These are phyloP conservation scores for Aspergillus coremiiformis DNA, from an alignment of 495 filamentous ascomycete species.

Conservation along the genomic window DNA sequence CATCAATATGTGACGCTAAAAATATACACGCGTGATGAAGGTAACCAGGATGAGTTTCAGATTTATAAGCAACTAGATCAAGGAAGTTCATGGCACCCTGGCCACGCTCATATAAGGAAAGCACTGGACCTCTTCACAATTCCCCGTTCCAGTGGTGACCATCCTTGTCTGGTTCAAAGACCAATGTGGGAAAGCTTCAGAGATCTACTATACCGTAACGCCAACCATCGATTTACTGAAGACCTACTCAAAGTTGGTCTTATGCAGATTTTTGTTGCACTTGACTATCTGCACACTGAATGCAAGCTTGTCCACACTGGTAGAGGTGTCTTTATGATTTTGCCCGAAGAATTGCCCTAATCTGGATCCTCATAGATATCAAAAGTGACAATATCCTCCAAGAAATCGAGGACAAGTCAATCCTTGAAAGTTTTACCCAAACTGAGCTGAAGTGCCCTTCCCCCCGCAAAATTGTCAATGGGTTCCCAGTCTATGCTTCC, in stretches of 20 bases:
- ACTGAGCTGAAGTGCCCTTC: constrained; percentile 28
- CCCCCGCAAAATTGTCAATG: constrained; percentile 29
- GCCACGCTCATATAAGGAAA: constrained; percentile 22
- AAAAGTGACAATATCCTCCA: constrained; percentile 39
- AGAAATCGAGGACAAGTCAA: constrained; percentile 30
- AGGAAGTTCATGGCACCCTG: constrained; percentile 18
- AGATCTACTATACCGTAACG: constrained; percentile 27
- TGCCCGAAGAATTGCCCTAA: neutral
- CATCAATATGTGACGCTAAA: constrained; percentile 40
- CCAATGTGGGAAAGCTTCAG: constrained; percentile 37
- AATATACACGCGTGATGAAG: constrained; percentile 25
- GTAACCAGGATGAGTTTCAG: constrained; percentile 20
- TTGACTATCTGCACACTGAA: constrained; percentile 40
- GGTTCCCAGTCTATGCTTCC: constrained; percentile 28
- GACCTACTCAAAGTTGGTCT: constrained; percentile 25
- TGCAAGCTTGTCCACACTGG: constrained; percentile 45
- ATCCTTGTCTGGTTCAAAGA: constrained; percentile 33
- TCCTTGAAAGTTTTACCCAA: constrained; percentile 30
- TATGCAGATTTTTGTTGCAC: constrained; percentile 31
- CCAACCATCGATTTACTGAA: constrained; percentile 24
- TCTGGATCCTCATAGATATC: constrained; percentile 22
- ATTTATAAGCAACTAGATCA: constrained; percentile 22
- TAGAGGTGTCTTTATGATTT: neutral
- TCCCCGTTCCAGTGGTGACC: constrained; percentile 19
- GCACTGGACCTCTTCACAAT: constrained; percentile 28